Percentiles rank a stretch among this genome's conserved stretches.
phyloP scores from a whole-genome alignment of 306 rosid genomes.

The Medicago truncatula region DNA sequence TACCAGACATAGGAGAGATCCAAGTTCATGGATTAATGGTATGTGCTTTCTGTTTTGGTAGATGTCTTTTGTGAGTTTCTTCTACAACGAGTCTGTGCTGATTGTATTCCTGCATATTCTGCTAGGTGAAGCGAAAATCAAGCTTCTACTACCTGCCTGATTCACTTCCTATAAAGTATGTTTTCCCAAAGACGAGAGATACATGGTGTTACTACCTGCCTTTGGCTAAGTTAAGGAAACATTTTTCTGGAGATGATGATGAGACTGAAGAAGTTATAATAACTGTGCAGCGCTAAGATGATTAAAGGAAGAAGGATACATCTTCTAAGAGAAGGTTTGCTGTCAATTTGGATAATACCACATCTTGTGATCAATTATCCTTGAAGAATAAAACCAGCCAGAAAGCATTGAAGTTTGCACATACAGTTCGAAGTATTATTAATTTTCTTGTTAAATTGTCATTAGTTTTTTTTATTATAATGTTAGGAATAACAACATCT shows the following conservation, averaged over 20 bases:
- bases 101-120: slow-evolving; percentile 30
- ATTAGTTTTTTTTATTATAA: slow-evolving; percentile 9
- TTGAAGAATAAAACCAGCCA: slow-evolving; percentile 49
- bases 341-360: slow-evolving; percentile 46
- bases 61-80: slow-evolving; percentile 20
- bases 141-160: slow-evolving; percentile 68
- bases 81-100: slow-evolving; percentile 15
- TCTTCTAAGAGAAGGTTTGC: slow-evolving; percentile 42
- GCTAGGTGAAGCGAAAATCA: slow-evolving; percentile 68
- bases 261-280: slow-evolving; percentile 46
- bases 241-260: slow-evolving; percentile 44
- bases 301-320: slow-evolving; percentile 48
- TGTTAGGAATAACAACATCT: slow-evolving; percentile 17
- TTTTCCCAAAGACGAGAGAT: slow-evolving; percentile 51
- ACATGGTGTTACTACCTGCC: slow-evolving; percentile 74
- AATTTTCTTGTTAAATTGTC: slow-evolving; percentile 38
- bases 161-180: slow-evolving; percentile 56
- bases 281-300: slow-evolving; percentile 42
- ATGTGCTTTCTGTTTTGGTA: slow-evolving; percentile 20
- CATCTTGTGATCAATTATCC: slow-evolving; percentile 44
- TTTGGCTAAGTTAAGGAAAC: slow-evolving; percentile 59
- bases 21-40: slow-evolving; percentile 72
- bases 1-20: slow-evolving; percentile 70
- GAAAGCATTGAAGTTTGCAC: slow-evolving; percentile 55
- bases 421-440: slow-evolving; percentile 53